phyloP scores from a whole-genome alignment of 345 rosid genomes.

The Syzygium aromaticum region DNA sequence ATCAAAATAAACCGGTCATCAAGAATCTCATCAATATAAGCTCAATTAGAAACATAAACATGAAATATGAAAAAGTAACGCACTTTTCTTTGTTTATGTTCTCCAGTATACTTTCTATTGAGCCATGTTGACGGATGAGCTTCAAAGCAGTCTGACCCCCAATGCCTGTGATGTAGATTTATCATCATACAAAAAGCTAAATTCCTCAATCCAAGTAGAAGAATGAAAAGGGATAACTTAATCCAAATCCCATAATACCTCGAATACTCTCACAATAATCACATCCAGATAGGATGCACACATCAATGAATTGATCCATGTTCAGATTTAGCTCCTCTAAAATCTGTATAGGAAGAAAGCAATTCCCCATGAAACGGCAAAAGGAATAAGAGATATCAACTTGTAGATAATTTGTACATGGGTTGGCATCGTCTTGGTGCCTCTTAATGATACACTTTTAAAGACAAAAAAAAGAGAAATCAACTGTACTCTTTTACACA shows the following conservation, averaged over 20 bases:
- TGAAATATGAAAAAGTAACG: not conserved
- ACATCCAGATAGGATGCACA: constrained; percentile 95
- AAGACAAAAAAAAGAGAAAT: not conserved
- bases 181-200: not conserved
- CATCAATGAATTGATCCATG: constrained; percentile 95
- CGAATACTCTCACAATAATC: constrained; percentile 96
- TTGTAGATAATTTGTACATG: not conserved
- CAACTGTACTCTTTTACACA: not conserved
- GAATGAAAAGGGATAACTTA: not conserved
- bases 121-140: constrained; percentile 90
- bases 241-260: constrained; percentile 35
- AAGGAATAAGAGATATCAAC: not conserved
- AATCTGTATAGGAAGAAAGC: constrained; percentile 27
- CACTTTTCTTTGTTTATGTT: constrained; percentile 87
- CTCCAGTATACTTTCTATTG: constrained; percentile 71
- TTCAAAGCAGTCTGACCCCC: constrained; percentile 89
- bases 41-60: not conserved
- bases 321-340: constrained; percentile 73
- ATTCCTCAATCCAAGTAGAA: not conserved
- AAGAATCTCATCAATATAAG: not conserved
- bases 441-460: not conserved
- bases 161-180: constrained; percentile 36
- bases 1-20: not conserved
- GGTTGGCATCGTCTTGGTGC: not conserved
- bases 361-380: not conserved